Evolutionary conservation across 352 stramenopile species (phyloP), one percentile per base, ranked within the genome.

Genomic region (Phytophthora litchii): DNA sequence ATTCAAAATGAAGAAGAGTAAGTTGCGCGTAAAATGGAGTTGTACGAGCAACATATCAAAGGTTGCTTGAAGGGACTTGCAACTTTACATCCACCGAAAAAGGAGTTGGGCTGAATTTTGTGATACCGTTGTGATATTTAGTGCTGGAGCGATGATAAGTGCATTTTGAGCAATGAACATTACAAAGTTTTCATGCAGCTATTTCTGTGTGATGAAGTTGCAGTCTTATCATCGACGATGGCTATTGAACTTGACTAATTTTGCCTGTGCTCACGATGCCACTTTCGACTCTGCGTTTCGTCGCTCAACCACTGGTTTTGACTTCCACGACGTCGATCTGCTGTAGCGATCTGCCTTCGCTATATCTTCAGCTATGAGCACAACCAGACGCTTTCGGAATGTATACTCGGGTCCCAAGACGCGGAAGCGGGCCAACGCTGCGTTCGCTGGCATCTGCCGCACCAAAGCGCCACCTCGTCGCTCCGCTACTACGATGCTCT

Each of bases 301-400:
- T 19, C 50, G 17, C 25, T 23, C 49, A 17, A 54, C n/a, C 17
- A 16, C 20, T 31, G 3, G 25, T 31, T 8, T 31, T 31, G 25
- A 8, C n/a, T 21, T 3, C 25, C 34, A 45, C 19, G 35, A 4
- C 14, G 17, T 37, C 17, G 35, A 38, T 29, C 23, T 3, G 32
- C 17, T 35, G n/a, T 16, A 42, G 29, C 31, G 48, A 54, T 35
- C 57, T 60, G 40, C 47, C 55, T 48, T 35, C 43, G 54, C 54
- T 50, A 4, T 21, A 54, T 52, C 40, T 49, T 10, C 21, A 25
- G 44, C 38, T 31, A 55, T 52, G 35, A 65, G 43, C 36, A 64
- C 45, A 14, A 60, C 69, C 47, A 34, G 51, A 21, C 60, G 55
- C 44, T 67, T 61, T 54, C 55, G 66, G 16, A 66, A 67, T 53